These are phyloP conservation scores for Euphorbia celastroides DNA, from an alignment of 441 rosid species.

Conservation along the genomic window DNA sequence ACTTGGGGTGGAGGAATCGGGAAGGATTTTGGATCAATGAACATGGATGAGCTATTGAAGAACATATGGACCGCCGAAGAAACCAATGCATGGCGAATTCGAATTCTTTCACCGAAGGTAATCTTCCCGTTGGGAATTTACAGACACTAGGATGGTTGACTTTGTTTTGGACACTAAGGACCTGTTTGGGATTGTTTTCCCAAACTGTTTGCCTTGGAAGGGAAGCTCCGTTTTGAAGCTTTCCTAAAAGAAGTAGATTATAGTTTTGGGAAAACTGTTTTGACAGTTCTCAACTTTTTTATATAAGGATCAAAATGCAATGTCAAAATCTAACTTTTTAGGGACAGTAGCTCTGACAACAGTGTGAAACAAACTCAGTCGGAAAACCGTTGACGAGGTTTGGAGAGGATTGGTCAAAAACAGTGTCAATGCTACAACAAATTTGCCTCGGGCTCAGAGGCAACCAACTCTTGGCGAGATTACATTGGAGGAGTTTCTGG, in stretches of 20 bases:
- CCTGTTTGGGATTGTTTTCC: too few relatives aligned
- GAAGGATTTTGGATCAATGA: constrained; percentile 87
- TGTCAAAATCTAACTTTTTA: too few relatives aligned
- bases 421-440: constrained; percentile 12
- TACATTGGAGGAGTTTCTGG: constrained; percentile 88
- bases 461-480: constrained; percentile 83
- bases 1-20: constrained; percentile 53
- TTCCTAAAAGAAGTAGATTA: too few relatives aligned
- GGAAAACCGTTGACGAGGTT: constrained; percentile 86
- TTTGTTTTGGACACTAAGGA: constrained; percentile 85
- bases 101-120: constrained; percentile 20
- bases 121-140: too few relatives aligned
- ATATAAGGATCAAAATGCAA: too few relatives aligned
- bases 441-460: constrained; percentile 55
- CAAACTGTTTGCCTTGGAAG: too few relatives aligned
- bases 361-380: too few relatives aligned
- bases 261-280: too few relatives aligned
- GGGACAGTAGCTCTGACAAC: too few relatives aligned
- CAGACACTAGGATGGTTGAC: constrained; percentile 78
- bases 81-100: constrained; percentile 40
- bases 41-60: constrained; percentile 87
- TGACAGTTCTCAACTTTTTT: too few relatives aligned
- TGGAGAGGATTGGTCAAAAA: constrained; percentile 70
- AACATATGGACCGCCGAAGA: constrained; percentile 89
- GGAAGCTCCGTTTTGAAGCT: too few relatives aligned